Percentiles rank a stretch among this genome's conserved stretches.
Conservation (phyloP, 2,329 filamentous ascomycete genomes). For the Aspergillus phoenicis region DNA sequence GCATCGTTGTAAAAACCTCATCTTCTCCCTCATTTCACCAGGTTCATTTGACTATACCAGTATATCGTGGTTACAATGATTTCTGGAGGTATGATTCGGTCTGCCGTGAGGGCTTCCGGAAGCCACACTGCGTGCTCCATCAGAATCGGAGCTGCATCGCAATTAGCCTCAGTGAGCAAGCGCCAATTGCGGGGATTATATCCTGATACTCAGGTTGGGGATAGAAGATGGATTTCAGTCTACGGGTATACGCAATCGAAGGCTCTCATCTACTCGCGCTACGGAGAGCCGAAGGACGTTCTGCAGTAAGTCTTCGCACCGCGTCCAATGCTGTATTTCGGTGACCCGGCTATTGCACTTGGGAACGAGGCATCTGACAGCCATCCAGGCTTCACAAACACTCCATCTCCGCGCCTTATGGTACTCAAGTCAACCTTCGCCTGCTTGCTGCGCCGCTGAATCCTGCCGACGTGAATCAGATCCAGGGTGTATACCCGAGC, state of each 20-base stretch:
- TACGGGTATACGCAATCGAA: slow-evolving; percentile 56
- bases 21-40: background rate
- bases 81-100: slow-evolving; percentile 29
- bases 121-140: slow-evolving; percentile 16
- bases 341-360: background rate
- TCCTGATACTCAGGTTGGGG: slow-evolving; percentile 20
- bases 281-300: slow-evolving; percentile 54
- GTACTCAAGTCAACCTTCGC: slow-evolving; percentile 73
- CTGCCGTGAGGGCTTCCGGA: slow-evolving; percentile 21
- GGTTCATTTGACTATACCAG: background rate
- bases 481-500: slow-evolving; percentile 92
- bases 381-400: slow-evolving; percentile 48
- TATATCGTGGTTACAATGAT: slow-evolving; percentile 28
- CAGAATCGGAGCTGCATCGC: slow-evolving; percentile 17
- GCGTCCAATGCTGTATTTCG: background rate
- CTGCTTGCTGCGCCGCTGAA: slow-evolving; percentile 92
- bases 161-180: slow-evolving; percentile 12
- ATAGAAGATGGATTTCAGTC: slow-evolving; percentile 45
- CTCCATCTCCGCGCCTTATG: slow-evolving; percentile 54
- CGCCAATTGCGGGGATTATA: slow-evolving; percentile 16
- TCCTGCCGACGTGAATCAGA: slow-evolving; percentile 95
- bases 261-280: slow-evolving; percentile 51
- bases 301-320: slow-evolving; percentile 37
- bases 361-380: background rate
- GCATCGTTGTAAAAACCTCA: background rate